phyloP scores from a whole-genome alignment of 192 early-diverging fungal species.

The Entrophospora sp. region DNA sequence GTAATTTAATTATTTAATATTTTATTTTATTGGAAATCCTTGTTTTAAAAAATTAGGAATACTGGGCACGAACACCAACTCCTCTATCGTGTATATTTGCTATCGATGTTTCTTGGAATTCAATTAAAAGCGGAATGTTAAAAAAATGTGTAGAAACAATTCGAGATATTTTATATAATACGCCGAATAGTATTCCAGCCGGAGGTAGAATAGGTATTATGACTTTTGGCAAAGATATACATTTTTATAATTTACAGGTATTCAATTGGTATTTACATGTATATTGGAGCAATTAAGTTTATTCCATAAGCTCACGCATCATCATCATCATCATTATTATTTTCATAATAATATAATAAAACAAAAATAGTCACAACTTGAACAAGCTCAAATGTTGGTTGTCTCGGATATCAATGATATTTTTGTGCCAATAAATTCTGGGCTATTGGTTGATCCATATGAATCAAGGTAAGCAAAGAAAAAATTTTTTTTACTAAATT shows the following conservation, averaged over 20 bases:
- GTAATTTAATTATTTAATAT: neutral
- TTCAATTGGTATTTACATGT: neutral
- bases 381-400: constrained; percentile 91
- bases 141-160: constrained; percentile 55
- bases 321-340: too few relatives aligned
- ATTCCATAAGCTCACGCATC: neutral
- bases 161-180: constrained; percentile 57
- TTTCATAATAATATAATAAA: neutral
- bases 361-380: constrained; percentile 51
- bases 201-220: constrained; percentile 74
- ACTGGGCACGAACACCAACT: constrained; percentile 57
- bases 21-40: neutral
- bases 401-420: constrained; percentile 86
- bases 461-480: constrained; percentile 68
- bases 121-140: constrained; percentile 81
- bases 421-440: constrained; percentile 89
- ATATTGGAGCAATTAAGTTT: neutral
- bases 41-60: constrained; percentile 37
- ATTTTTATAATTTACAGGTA: constrained; percentile 92
- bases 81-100: constrained; percentile 82
- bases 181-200: constrained; percentile 6
- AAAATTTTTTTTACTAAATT: too few relatives aligned
- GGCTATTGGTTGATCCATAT: constrained; percentile 80
- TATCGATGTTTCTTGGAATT: constrained; percentile 87
- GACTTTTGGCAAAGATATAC: constrained; percentile 82